Conservation (phyloP, 495 filamentous ascomycete genomes). For the Hypoxylon intermedium region DNA sequence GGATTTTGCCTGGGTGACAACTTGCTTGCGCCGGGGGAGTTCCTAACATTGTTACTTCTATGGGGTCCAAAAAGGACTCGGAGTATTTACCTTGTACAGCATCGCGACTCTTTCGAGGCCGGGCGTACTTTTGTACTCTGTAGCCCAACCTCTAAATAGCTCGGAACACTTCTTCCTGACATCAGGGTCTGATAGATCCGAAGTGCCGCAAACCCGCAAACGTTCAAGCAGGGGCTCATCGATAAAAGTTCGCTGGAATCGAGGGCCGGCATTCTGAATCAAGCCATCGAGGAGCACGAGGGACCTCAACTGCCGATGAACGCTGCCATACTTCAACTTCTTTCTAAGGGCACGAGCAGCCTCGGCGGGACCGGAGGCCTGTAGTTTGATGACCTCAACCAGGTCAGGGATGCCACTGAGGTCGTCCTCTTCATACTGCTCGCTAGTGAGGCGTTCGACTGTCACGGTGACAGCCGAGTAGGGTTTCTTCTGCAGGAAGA, state of each 20-base stretch:
- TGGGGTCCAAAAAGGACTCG: not conserved
- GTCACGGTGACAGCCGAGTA: constrained; percentile 95
- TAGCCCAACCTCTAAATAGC: constrained; percentile 88
- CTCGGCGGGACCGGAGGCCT: constrained; percentile 85
- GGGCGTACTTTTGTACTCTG: constrained; percentile 77
- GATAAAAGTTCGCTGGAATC: constrained; percentile 85
- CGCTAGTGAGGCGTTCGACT: constrained; percentile 87
- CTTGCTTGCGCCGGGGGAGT: constrained; percentile 61
- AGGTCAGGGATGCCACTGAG: constrained; percentile 90
- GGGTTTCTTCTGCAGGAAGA: constrained; percentile 75
- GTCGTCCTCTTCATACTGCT: constrained; percentile 89
- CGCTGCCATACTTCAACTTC: constrained; percentile 97
- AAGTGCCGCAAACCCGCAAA: constrained; percentile 84
- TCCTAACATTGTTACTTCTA: constrained; percentile 45
- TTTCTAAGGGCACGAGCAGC: constrained; percentile 92
- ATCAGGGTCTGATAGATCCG: constrained; percentile 80
- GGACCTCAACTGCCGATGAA: constrained; percentile 89
- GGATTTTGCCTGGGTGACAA: constrained; percentile 72
- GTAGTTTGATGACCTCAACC: constrained; percentile 90
- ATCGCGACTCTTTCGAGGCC: constrained; percentile 80
- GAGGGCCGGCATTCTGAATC: constrained; percentile 90
- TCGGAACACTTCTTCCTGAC: constrained; percentile 86
- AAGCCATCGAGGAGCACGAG: constrained; percentile 90
- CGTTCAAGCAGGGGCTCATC: constrained; percentile 95
- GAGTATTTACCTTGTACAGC: constrained; percentile 69